Evolutionary conservation across 305 asterid genomes (phyloP), one percentile per base, ranked within the genome.

Genomic region (Fraxinus platypoda): DNA sequence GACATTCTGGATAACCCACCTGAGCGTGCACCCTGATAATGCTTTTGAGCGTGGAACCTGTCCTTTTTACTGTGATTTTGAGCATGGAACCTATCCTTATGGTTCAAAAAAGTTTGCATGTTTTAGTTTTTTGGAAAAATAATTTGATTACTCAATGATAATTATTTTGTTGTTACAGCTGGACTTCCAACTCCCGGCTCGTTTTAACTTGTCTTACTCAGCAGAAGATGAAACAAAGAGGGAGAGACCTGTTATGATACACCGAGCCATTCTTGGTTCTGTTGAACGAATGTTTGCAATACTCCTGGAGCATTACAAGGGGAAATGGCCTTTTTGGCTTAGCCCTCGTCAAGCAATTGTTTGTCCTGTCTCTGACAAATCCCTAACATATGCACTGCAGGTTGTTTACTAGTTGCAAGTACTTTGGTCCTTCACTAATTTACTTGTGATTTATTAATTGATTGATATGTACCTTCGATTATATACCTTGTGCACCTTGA

Each of bases 241-340:
- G 87, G 98, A 97, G 91, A 90, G 91, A 87, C 99, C 99, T 77
- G 99, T 95, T 64, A 95, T 95, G 99, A 95, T 95, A 78, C 99
- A 97, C 82, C 91, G 98, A 84, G 98, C 99, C 12, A 88, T 94
- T 81, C 92, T 94, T 82, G 98, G 98, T 37, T 94, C 98, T 30
- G 93, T 94, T 81, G 98, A 94, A 84, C 88, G 98, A 70, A 94
- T 92, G 97, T 92, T 94, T 84, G 97, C 98, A 19, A 93, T 94
- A 85, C 94, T 94, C 37, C 85, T 94, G 89, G 97, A 94, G 86
- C 98, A 94, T 87, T 90, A 88, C 82, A 92, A 94, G 87, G 98
- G 97, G 46, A 94, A 94, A 85, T 94, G 98, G 97, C 98, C 98
- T 71, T 93, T 94, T 85, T 94, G 98, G 98, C 95, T 94, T 74